Evolutionary conservation across 768 basidiomycete genomes (phyloP).

Genomic region (Arthromyces matolae): DNA sequence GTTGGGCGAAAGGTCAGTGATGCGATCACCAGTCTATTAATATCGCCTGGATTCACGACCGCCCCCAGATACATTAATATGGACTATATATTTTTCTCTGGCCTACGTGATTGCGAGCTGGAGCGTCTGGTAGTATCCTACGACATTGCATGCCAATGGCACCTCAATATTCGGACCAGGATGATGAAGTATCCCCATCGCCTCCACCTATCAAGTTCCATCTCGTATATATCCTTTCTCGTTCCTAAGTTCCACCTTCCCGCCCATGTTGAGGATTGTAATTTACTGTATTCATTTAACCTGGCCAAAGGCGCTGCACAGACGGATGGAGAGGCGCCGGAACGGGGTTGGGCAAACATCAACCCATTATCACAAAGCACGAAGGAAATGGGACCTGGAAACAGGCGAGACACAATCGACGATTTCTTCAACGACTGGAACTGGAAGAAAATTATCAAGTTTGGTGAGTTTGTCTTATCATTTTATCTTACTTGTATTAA

Average conservation of each 20-base stretch:
- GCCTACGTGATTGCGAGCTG: slow-evolving; percentile 13
- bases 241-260: too few relatives aligned
- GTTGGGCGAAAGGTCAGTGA: slow-evolving; percentile 10
- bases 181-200: too few relatives aligned
- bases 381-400: slow-evolving; percentile 24
- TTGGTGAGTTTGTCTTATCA: not conserved
- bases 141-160: too few relatives aligned
- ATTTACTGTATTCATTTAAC: slow-evolving; percentile 21
- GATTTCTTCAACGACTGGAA: too few relatives aligned
- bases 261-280: slow-evolving; percentile 16
- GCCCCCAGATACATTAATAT: slow-evolving; percentile 10
- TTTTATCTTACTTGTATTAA: not conserved
- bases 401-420: not conserved
- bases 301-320: too few relatives aligned
- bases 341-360: too few relatives aligned
- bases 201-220: too few relatives aligned
- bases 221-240: slow-evolving; percentile 20
- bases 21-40: too few relatives aligned
- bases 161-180: too few relatives aligned
- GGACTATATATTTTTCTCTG: slow-evolving; percentile 10
- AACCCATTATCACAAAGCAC: slow-evolving; percentile 17
- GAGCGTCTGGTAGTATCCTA: too few relatives aligned
- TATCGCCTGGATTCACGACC: not conserved
- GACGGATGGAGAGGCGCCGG: too few relatives aligned
- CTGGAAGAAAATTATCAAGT: not conserved